Evolutionary conservation across 768 basidiomycete species (phyloP), one percentile per base, ranked within the genome.

Genomic region (Leccinum fibrillosum): DNA sequence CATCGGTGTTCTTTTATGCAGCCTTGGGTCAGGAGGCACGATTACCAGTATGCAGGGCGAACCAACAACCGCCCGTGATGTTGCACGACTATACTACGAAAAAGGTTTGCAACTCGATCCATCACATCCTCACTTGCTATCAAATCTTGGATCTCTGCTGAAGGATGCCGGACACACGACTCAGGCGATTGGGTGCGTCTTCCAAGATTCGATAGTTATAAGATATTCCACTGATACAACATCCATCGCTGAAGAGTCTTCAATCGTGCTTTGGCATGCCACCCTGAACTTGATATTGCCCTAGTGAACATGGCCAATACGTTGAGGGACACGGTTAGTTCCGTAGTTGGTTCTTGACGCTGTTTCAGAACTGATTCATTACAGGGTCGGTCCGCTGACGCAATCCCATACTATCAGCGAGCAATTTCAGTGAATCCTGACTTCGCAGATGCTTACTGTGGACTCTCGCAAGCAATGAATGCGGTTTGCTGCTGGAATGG

Each of bases 291-390:
- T 34, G 81, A 80, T 45, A 77, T 82, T 56, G 80, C 81, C 3
- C 69, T 82, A 10, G 79, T 80, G 15, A 82, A 82, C 55, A 72
- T 82, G 66, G 81, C 76, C 17, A 82, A 80, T 65, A 78, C 79
- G 0, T 64, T 82, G 62, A 81, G 80, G 62, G 81, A 82, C 60
- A 67, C 66, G 55, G 80, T 82, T 35, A 45, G 75, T 54, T 32
- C 23, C 48, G 15, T 48, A 5, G 10, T 42, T 45, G 17, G 11
- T 61, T 39, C 28, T 48, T 2, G 17, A 21, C 17, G 30, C 50
- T 7, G 25, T 34, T 45, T 44, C 10, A 11, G 11, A 23, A 15
- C 37, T 45, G 26, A 52, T 23, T 5, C 56, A 23, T 12, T 7
- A 37, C 55, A 79, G 79, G 77, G 76, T 19, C 75, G 72, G 47